These are phyloP conservation scores for Clathrus columnatus DNA, from an alignment of 768 basidiomycete genomes.

Conservation along the genomic window DNA sequence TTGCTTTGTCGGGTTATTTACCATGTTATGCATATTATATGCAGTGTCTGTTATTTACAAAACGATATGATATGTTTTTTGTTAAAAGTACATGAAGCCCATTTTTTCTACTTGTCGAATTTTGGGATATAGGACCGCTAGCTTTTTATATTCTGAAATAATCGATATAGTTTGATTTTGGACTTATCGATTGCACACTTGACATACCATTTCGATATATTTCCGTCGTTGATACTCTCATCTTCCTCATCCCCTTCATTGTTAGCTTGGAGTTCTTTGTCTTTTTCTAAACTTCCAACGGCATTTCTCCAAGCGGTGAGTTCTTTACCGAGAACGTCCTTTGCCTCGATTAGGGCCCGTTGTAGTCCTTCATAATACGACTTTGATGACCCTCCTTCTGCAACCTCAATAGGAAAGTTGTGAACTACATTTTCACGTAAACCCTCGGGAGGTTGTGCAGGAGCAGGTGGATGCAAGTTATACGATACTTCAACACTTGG, in stretches of 20 bases:
- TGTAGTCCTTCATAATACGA: slow-evolving; percentile 45
- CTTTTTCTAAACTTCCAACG: slow-evolving; percentile 54
- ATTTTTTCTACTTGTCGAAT: background rate
- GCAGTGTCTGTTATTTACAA: background rate
- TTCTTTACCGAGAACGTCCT: slow-evolving; percentile 50
- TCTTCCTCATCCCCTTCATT: slow-evolving; percentile 26
- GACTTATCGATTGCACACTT: background rate
- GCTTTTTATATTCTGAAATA: too few relatives aligned
- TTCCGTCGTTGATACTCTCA: slow-evolving; percentile 38
- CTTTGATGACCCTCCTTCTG: slow-evolving; percentile 16
- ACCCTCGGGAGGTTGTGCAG: slow-evolving; percentile 19
- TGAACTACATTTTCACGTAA: slow-evolving; percentile 18
- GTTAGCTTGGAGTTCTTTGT: slow-evolving; percentile 35
- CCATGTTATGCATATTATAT: background rate
- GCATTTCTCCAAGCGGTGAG: slow-evolving; percentile 69
- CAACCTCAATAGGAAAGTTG: slow-evolving; percentile 13
- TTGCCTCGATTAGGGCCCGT: slow-evolving; percentile 42
- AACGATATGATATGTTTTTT: background rate
- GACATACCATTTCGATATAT: slow-evolving; percentile 22
- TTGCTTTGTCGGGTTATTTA: background rate
- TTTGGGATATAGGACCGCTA: background rate
- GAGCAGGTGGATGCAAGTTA: slow-evolving; percentile 33
- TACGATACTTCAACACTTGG: slow-evolving; percentile 33
- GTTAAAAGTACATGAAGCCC: background rate
- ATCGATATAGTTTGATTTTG: background rate